Percentiles rank a stretch among this genome's conserved stretches.
Evolutionary conservation across 495 filamentous ascomycete genomes (phyloP).

Genomic region (Penicillium samsonianum): DNA sequence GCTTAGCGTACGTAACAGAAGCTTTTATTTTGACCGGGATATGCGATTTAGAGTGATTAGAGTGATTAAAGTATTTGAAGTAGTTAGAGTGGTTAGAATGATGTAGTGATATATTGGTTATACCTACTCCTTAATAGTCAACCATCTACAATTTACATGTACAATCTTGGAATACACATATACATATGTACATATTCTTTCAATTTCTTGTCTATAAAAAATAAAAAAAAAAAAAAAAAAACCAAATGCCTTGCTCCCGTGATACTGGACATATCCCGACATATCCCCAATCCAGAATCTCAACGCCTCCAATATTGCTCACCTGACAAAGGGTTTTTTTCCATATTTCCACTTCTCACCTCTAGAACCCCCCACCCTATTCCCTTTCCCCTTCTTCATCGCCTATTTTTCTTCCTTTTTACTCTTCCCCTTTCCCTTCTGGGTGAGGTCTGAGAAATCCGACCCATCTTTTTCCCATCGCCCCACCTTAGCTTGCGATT

Average conservation of each 20-base stretch:
- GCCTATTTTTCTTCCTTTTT: conserved; percentile 9
- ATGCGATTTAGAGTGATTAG: neutral
- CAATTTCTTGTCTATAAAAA: neutral
- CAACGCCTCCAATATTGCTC: conserved; percentile 5
- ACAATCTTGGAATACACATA: too few species aligned
- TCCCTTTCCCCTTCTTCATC: conserved; percentile 5
- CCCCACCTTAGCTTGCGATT: conserved; percentile 39
- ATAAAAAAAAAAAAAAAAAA: neutral
- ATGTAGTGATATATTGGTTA: neutral
- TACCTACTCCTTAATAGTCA: too few species aligned
- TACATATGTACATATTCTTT: too few species aligned
- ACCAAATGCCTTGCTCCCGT: neutral
- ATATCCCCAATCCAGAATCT: neutral
- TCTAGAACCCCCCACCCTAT: conserved; percentile 2
- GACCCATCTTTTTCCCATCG: conserved; percentile 31
- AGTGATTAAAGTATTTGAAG: neutral
- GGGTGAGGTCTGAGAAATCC: conserved; percentile 8
- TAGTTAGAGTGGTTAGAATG: neutral
- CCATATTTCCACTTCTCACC: conserved; percentile 2
- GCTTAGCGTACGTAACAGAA: conserved; percentile 7
- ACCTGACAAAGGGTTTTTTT: conserved; percentile 11
- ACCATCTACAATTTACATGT: too few species aligned
- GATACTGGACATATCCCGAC: neutral
- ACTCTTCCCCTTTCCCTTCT: neutral
- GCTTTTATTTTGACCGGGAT: conserved; percentile 1